A percentile compares a stretch with the other conserved stretches of the same genome.
Evolutionary conservation across 495 filamentous ascomycete species (phyloP).

Genomic region (Xylaria venustula): DNA sequence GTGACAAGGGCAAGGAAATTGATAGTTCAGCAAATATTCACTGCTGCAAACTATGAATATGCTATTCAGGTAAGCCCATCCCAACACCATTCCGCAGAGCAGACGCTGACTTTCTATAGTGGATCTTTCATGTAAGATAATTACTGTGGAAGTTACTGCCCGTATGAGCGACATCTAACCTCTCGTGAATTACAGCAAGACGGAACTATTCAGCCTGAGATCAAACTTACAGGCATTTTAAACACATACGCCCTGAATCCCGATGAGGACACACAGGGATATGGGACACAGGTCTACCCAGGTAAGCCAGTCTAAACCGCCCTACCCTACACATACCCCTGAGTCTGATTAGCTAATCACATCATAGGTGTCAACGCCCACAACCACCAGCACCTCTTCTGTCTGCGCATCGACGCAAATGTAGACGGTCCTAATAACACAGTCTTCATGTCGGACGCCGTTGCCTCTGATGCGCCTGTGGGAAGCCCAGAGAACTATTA

Average conservation of each 20-base stretch:
- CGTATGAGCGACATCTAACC: constrained; percentile 6
- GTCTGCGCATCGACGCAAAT: constrained; percentile 83
- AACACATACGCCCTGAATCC: constrained; percentile 88
- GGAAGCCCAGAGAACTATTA: constrained; percentile 83
- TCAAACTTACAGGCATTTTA: constrained; percentile 92
- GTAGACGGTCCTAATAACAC: constrained; percentile 87
- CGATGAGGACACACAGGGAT: constrained; percentile 81
- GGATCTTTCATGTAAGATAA: constrained; percentile 71
- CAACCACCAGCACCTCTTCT: constrained; percentile 97
- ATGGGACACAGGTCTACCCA: constrained; percentile 92
- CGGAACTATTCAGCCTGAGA: constrained; percentile 89
- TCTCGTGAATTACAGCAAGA: constrained; percentile 54
- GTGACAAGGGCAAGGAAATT: constrained; percentile 87
- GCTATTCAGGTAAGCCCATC: constrained; percentile 47
- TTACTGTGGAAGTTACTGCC: not conserved
- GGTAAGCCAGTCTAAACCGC: constrained; percentile 58
- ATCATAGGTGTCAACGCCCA: constrained; percentile 52
- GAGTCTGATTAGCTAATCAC: constrained; percentile 8
- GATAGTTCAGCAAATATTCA: constrained; percentile 90
- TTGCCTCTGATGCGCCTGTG: constrained; percentile 62
- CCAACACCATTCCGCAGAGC: not conserved
- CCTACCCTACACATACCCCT: constrained; percentile 34
- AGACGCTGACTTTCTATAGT: constrained; percentile 54
- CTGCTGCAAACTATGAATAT: constrained; percentile 97
- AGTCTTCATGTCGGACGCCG: constrained; percentile 77